Percentiles rank a stretch among this genome's conserved stretches.
These are phyloP conservation scores for Hirschfeldia incana DNA, from an alignment of 345 rosid genomes.

Conservation along the genomic window DNA sequence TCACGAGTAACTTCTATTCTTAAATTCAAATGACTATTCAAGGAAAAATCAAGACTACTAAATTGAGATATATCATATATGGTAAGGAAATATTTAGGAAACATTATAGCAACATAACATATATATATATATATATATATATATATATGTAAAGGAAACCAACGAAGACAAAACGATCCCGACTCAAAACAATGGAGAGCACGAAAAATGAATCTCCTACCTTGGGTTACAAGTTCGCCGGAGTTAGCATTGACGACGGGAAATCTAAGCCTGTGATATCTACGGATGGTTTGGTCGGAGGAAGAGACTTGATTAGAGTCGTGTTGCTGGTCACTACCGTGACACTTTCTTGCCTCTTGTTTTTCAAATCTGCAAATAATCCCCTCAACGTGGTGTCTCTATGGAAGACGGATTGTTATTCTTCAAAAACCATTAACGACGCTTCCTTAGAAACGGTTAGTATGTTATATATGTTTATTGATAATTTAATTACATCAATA, in stretches of 20 bases:
- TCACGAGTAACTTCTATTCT: slow-evolving; percentile 2
- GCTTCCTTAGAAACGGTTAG: slow-evolving; percentile 25
- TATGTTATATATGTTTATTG: not conserved
- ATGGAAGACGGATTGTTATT: slow-evolving; percentile 17
- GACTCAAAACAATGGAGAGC: slow-evolving; percentile 21
- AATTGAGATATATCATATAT: not conserved
- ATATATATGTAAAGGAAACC: not conserved
- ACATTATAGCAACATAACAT: not conserved
- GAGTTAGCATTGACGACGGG: slow-evolving; percentile 5
- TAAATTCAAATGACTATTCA: not conserved
- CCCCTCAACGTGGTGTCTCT: slow-evolving; percentile 29
- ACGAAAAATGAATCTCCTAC: slow-evolving; percentile 24
- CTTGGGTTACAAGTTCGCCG: slow-evolving; percentile 16
- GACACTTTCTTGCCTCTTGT: slow-evolving; percentile 29
- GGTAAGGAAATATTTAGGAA: slow-evolving; percentile 1
- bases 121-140: too few relatives aligned
- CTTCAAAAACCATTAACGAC: slow-evolving; percentile 14
- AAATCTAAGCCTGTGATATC: slow-evolving; percentile 10
- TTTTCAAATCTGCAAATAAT: slow-evolving; percentile 27
- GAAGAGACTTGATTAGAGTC: slow-evolving; percentile 21
- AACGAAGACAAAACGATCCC: slow-evolving; percentile 13
- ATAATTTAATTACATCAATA: not conserved
- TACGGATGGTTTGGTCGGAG: slow-evolving; percentile 24
- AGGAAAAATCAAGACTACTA: slow-evolving; percentile 22
- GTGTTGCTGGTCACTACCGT: slow-evolving; percentile 28